phyloP scores from a whole-genome alignment of 805 yeast genomes.

The Candida koratica region DNA sequence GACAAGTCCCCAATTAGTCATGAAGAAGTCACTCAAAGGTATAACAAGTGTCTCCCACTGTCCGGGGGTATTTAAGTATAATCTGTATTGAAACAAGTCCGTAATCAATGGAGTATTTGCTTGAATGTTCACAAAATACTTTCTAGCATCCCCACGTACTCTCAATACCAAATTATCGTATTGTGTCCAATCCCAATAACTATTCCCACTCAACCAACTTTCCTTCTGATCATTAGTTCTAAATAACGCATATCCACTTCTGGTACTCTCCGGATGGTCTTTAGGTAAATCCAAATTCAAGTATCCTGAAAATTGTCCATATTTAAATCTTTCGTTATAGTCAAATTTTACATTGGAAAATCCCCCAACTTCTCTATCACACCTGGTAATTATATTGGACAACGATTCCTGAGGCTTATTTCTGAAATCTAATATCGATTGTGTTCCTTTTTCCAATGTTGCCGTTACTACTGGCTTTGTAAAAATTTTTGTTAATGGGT shows the following conservation, averaged over 20 bases:
- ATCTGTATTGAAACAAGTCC: slow-evolving; percentile 77
- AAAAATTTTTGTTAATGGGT: slow-evolving; percentile 35
- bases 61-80: slow-evolving; percentile 67
- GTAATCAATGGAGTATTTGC: slow-evolving; percentile 74
- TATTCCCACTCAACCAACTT: slow-evolving; percentile 46
- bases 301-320: slow-evolving; percentile 48
- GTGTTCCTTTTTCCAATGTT: slow-evolving; percentile 19
- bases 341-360: slow-evolving; percentile 61
- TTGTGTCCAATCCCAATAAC: slow-evolving; percentile 67
- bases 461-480: slow-evolving; percentile 21
- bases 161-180: slow-evolving; percentile 60
- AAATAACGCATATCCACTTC: slow-evolving; percentile 81
- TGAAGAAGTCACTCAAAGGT: slow-evolving; percentile 72
- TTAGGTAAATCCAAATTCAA: slow-evolving; percentile 66
- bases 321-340: slow-evolving; percentile 29
- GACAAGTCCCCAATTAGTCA: slow-evolving; percentile 75
- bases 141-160: slow-evolving; percentile 70
- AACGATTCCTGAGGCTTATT: slow-evolving; percentile 45
- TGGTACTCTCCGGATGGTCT: slow-evolving; percentile 57
- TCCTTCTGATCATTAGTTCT: slow-evolving; percentile 64
- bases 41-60: slow-evolving; percentile 82
- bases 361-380: slow-evolving; percentile 78
- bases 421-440: slow-evolving; percentile 56
- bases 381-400: slow-evolving; percentile 51
- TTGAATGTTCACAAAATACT: slow-evolving; percentile 76